phyloP scores from a whole-genome alignment of 495 filamentous ascomycete species.

The Bacidia rubella region DNA sequence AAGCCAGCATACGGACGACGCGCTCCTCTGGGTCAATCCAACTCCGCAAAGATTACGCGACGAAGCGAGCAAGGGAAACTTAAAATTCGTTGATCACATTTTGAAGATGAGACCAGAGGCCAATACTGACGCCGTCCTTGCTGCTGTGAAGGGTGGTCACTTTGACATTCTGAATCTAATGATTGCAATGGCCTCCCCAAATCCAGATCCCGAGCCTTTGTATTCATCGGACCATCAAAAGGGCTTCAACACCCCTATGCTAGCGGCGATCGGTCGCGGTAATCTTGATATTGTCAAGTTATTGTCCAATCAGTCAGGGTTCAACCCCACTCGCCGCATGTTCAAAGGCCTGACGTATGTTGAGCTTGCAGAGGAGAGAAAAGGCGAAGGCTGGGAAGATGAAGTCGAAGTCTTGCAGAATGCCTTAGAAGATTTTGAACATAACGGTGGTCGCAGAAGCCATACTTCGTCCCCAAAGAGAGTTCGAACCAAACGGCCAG shows the following conservation, averaged over 20 bases:
- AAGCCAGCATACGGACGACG: constrained; percentile 47
- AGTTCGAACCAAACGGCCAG: constrained; percentile 42
- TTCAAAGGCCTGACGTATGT: constrained; percentile 62
- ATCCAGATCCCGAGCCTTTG: constrained; percentile 64
- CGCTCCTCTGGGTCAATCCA: constrained; percentile 47
- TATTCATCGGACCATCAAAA: constrained; percentile 30
- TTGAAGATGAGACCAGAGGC: constrained; percentile 62
- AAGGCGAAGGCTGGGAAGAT: constrained; percentile 78
- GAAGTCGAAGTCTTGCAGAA: constrained; percentile 71
- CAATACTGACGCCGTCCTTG: constrained; percentile 74
- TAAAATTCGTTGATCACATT: constrained; percentile 63
- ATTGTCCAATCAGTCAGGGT: constrained; percentile 60
- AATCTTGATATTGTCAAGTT: constrained; percentile 71
- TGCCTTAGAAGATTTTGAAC: constrained; percentile 56
- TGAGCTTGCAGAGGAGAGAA: constrained; percentile 68
- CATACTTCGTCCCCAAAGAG: constrained; percentile 41
- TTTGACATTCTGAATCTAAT: constrained; percentile 73
- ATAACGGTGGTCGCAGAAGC: constrained; percentile 28
- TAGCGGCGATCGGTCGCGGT: constrained; percentile 83
- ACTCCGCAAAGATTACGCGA: constrained; percentile 60
- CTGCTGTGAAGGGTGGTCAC: constrained; percentile 86
- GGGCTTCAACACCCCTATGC: constrained; percentile 71
- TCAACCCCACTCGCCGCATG: constrained; percentile 59
- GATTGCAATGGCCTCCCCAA: constrained; percentile 62
- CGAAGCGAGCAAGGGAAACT: constrained; percentile 72